phyloP scores from a whole-genome alignment of 352 stramenopile species.

The Phytophthora chlamydospora region DNA sequence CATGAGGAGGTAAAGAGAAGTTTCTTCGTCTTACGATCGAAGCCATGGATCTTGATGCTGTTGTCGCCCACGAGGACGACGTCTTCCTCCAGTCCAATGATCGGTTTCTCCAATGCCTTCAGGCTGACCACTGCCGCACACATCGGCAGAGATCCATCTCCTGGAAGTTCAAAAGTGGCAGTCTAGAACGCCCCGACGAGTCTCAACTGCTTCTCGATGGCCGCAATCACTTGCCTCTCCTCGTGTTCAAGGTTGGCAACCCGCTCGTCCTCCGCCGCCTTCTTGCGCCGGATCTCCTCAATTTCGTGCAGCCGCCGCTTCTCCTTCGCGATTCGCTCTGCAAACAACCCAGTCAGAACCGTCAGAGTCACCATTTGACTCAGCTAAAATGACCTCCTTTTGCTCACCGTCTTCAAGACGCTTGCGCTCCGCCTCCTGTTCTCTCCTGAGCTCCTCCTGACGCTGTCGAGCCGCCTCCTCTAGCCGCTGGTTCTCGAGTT shows the following conservation, averaged over 20 bases:
- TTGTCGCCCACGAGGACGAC: constrained; percentile 51
- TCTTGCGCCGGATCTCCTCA: constrained; percentile 30
- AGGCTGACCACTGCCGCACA: constrained; percentile 33
- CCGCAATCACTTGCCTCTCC: constrained; percentile 36
- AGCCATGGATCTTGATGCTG: constrained; percentile 33
- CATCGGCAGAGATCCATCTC: constrained; percentile 20
- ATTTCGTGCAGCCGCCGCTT: constrained; percentile 39
- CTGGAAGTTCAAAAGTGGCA: constrained; percentile 36
- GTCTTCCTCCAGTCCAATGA: constrained; percentile 34
- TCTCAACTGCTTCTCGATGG: constrained; percentile 53
- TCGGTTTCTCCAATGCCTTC: constrained; percentile 34
- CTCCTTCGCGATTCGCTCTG: constrained; percentile 51
- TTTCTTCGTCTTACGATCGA: constrained; percentile 29
- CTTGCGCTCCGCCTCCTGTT: constrained; percentile 54
- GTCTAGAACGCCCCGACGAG: constrained; percentile 61
- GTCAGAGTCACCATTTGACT: background rate
- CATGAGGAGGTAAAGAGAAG: constrained; percentile 34
- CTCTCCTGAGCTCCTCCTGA: constrained; percentile 47
- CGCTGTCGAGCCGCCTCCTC: constrained; percentile 56
- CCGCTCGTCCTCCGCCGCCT: constrained; percentile 40
- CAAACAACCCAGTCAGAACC: background rate
- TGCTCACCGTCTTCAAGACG: constrained; percentile 52
- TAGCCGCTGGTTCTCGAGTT: constrained; percentile 75
- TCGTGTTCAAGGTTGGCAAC: constrained; percentile 50
- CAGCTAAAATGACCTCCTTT: background rate